A percentile compares a stretch with the other conserved stretches of the same genome.
Conservation (phyloP, 2,329 filamentous ascomycete genomes). For the Penicillium brasilianum region DNA sequence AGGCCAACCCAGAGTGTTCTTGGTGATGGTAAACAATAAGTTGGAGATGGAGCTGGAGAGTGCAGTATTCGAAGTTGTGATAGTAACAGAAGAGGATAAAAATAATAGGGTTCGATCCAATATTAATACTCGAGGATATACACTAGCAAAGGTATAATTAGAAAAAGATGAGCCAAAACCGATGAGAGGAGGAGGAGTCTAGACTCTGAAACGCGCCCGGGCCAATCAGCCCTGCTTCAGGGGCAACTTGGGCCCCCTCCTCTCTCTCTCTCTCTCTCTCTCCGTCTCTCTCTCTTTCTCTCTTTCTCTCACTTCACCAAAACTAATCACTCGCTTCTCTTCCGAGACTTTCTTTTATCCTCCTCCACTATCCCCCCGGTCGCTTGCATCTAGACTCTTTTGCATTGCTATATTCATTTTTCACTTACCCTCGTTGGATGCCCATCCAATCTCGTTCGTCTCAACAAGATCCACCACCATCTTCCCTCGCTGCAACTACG, state of each 20-base stretch:
- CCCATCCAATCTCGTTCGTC: slow-evolving; percentile 10
- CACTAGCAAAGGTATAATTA: background rate
- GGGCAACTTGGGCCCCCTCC: slow-evolving; percentile 16
- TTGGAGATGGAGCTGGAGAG: too few species aligned
- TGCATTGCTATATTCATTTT: slow-evolving; percentile 7
- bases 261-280: background rate
- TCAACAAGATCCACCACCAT: background rate
- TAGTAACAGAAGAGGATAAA: too few species aligned
- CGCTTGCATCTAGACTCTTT: slow-evolving; percentile 11
- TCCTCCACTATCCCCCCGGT: slow-evolving; percentile 5
- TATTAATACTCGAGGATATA: too few species aligned
- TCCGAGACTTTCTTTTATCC: slow-evolving; percentile 24
- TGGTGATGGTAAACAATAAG: background rate
- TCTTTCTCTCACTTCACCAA: slow-evolving; percentile 4
- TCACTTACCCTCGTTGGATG: slow-evolving; percentile 7
- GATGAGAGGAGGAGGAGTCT: slow-evolving; percentile 10
- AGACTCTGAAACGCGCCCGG: slow-evolving; percentile 29
- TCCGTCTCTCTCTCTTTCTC: background rate
- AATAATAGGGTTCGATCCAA: too few species aligned
- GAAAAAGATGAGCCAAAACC: background rate
- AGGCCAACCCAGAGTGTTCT: background rate
- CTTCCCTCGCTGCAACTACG: background rate
- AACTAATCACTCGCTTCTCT: slow-evolving; percentile 3
- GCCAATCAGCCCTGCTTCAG: slow-evolving; percentile 28
- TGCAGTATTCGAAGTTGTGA: too few species aligned